Percentiles rank a stretch among this genome's conserved stretches.
phyloP scores from a whole-genome alignment of 2,329 filamentous ascomycete species.

The Chaetomiaceae sp. region DNA sequence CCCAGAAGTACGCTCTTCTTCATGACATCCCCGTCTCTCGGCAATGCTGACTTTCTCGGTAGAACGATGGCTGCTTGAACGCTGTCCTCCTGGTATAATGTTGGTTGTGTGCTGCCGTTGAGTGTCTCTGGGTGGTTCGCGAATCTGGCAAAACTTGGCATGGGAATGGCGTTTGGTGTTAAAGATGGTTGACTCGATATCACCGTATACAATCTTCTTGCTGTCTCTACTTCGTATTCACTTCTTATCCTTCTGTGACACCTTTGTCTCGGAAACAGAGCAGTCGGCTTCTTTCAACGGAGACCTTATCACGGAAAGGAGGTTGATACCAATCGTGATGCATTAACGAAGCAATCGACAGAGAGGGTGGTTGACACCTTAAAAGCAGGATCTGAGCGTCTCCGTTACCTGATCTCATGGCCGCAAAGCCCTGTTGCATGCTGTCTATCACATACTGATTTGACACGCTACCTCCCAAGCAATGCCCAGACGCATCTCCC shows the following conservation, averaged over 20 bases:
- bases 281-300: too few relatives aligned
- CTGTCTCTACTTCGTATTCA: not conserved
- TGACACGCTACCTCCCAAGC: not conserved
- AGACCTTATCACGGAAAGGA: too few relatives aligned
- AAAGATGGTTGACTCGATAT: conserved; percentile 12
- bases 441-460: not conserved
- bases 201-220: conserved; percentile 2
- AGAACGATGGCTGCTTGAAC: conserved; percentile 32
- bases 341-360: too few relatives aligned
- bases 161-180: conserved; percentile 26
- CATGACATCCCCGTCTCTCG: not conserved
- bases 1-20: conserved; percentile 33
- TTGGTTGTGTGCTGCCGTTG: not conserved
- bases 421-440: too few relatives aligned
- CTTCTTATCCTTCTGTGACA: too few relatives aligned
- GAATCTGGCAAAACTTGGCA: conserved; percentile 17
- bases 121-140: not conserved
- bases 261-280: not conserved
- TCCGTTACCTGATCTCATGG: too few relatives aligned
- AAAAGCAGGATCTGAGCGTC: too few relatives aligned
- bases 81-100: conserved; percentile 29
- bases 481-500: not conserved
- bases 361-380: too few relatives aligned
- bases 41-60: not conserved
- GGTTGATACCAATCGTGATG: too few relatives aligned